Evolutionary conservation across 1,284 basidiomycete species (phyloP).

Genomic region (Puccinia horiana): DNA sequence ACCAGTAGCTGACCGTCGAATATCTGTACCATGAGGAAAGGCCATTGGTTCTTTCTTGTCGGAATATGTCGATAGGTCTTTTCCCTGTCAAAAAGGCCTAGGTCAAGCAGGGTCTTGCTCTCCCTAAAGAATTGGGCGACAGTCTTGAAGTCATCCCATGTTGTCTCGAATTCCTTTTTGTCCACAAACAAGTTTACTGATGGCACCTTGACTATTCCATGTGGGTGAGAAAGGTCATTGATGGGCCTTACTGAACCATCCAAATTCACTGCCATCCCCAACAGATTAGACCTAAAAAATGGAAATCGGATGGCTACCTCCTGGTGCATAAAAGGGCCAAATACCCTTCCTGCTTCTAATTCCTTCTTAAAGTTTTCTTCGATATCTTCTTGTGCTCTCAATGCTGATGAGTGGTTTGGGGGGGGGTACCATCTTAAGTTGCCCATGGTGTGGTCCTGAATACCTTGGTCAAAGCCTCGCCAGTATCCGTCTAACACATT

Average conservation of each 20-base stretch:
- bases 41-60: neutral
- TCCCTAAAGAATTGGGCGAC: neutral
- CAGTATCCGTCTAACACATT: neutral
- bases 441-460: neutral
- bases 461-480: neutral
- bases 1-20: neutral
- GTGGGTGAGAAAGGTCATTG: neutral
- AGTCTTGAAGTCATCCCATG: slow-evolving; percentile 21
- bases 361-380: neutral
- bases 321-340: neutral
- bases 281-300: neutral
- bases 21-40: neutral
- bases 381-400: neutral
- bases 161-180: neutral
- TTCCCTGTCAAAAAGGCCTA: neutral
- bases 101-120: accelerated
- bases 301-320: neutral
- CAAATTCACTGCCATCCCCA: neutral
- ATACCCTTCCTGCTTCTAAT: neutral
- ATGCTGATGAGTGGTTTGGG: neutral
- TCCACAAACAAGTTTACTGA: neutral
- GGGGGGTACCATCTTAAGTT: neutral
- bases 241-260: slow-evolving; percentile 3
- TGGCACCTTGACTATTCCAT: neutral
- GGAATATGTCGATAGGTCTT: too few relatives aligned